Evolutionary conservation across 108 stramenopile species (phyloP).

Genomic region (Nitzschia palea): DNA sequence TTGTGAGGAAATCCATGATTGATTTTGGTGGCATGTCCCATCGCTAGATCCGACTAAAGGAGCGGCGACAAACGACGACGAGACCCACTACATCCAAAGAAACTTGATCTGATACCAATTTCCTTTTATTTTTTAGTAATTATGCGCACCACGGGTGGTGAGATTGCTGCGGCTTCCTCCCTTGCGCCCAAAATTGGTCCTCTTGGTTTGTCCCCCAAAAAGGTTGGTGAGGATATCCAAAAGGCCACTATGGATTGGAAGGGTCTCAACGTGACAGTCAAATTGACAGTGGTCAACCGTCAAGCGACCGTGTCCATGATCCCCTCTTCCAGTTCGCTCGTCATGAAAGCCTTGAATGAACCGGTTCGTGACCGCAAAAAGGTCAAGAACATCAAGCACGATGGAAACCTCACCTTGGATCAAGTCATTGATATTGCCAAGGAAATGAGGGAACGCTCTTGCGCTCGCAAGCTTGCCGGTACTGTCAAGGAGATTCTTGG

Average conservation of each 20-base stretch:
- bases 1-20: too few relatives aligned
- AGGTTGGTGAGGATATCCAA: constrained; percentile 99
- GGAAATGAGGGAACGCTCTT: constrained; percentile 95
- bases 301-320: constrained; percentile 98
- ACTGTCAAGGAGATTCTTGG: constrained; percentile 99
- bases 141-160: constrained; percentile 99
- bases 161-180: constrained; percentile 96
- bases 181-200: constrained; percentile 99
- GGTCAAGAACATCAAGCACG: constrained; percentile 99
- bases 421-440: constrained; percentile 98
- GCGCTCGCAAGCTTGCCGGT: constrained; percentile 93
- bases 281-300: constrained; percentile 99
- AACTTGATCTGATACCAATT: background rate
- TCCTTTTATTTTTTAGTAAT: constrained; percentile 58
- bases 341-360: constrained; percentile 99
- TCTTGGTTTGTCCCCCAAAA: constrained; percentile 99
- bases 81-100: too few relatives aligned
- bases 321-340: constrained; percentile 95
- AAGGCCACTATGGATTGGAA: constrained; percentile 99
- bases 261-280: constrained; percentile 99
- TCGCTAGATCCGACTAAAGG: too few relatives aligned
- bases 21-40: too few relatives aligned
- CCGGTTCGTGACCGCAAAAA: constrained; percentile 99
- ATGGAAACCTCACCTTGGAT: constrained; percentile 99
- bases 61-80: too few relatives aligned